These are phyloP conservation scores for Porogramme epimiltina DNA, from an alignment of 1,284 basidiomycete species.

Conservation along the genomic window DNA sequence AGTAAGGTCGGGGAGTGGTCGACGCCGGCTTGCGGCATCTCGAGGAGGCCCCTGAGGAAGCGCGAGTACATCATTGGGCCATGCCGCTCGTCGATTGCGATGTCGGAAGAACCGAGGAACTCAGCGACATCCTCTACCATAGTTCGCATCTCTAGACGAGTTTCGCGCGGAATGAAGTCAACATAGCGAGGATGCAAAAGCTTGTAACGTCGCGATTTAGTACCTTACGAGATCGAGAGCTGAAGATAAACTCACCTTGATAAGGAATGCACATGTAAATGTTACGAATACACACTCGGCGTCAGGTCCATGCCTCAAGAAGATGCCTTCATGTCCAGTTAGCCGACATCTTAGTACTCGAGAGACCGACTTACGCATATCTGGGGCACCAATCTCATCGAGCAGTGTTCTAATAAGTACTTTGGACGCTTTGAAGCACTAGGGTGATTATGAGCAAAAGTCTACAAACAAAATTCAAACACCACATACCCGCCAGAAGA, in stretches of 20 bases:
- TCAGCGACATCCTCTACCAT: conserved; percentile 68
- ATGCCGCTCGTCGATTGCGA: conserved; percentile 75
- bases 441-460: conserved; percentile 35
- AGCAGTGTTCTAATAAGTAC: conserved; percentile 70
- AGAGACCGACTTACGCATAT: conserved; percentile 45
- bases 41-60: conserved; percentile 72
- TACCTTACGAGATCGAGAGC: background rate
- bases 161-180: conserved; percentile 52
- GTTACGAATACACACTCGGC: conserved; percentile 84
- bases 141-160: conserved; percentile 59
- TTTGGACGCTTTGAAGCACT: conserved; percentile 63
- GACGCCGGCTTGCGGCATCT: conserved; percentile 40
- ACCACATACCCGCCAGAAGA: conserved; percentile 62
- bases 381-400: conserved; percentile 56
- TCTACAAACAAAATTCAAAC: conserved; percentile 56
- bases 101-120: conserved; percentile 62
- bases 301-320: conserved; percentile 78
- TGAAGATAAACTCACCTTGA: conserved; percentile 54
- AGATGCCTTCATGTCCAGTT: conserved; percentile 41
- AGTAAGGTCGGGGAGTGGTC: conserved; percentile 29
- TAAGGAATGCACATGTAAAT: conserved; percentile 79
- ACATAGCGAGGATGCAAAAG: conserved; percentile 75
- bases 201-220: conserved; percentile 34
- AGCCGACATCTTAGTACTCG: conserved; percentile 4
- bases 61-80: conserved; percentile 74